A percentile compares a stretch with the other conserved stretches of the same genome.
phyloP scores from a whole-genome alignment of 2,329 filamentous ascomycete genomes.

The Colletotrichum camelliae region DNA sequence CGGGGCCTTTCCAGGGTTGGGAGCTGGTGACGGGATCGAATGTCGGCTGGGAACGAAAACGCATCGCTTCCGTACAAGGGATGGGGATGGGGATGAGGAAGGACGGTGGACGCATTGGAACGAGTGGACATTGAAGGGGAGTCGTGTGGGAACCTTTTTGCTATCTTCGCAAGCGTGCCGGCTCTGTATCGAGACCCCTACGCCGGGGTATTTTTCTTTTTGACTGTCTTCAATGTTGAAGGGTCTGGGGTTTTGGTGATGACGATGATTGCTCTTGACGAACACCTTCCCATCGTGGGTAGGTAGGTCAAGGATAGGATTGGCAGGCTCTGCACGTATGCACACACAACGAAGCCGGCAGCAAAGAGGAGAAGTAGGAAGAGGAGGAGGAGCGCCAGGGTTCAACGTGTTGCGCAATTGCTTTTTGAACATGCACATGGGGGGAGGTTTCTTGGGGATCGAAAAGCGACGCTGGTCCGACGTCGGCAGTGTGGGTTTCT shows the following conservation, averaged over 20 bases:
- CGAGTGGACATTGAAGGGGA: not conserved
- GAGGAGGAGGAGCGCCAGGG: not conserved
- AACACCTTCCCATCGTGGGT: not conserved
- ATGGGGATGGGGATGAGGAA: not conserved
- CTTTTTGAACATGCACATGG: not conserved
- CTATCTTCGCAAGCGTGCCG: not conserved
- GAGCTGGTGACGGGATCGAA: not conserved
- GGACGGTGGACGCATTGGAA: not conserved
- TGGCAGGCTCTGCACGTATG: not conserved
- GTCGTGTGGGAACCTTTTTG: not conserved
- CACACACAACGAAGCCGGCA: not conserved
- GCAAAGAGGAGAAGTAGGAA: not conserved
- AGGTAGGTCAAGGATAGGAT: not conserved
- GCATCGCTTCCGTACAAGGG: not conserved
- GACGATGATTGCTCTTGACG: not conserved
- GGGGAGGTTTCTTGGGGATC: not conserved
- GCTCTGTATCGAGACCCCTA: not conserved
- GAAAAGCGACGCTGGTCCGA: slow-evolving; percentile 1
- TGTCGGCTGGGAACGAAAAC: not conserved
- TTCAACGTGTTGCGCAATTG: not conserved
- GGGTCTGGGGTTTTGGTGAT: not conserved
- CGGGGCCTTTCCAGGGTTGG: not conserved
- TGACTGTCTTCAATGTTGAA: slow-evolving; percentile 7
- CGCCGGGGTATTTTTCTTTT: not conserved
- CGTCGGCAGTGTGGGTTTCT: not conserved